phyloP scores from a whole-genome alignment of 2,329 filamentous ascomycete genomes.

The Shiraia sp. region DNA sequence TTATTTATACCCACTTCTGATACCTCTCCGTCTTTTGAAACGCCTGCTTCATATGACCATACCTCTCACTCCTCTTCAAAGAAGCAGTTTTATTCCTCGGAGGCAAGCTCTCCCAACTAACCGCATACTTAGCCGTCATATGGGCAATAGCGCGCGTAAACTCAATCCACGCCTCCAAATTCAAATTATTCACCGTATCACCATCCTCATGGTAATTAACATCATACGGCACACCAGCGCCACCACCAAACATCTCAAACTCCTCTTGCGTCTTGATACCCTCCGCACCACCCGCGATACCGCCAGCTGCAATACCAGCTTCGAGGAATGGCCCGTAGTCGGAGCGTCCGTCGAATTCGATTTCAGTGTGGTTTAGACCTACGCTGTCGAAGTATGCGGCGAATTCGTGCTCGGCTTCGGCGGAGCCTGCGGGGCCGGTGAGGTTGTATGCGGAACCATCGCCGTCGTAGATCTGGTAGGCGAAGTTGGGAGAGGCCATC shows the following conservation, averaged over 20 bases:
- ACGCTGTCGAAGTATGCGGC: conserved; percentile 34
- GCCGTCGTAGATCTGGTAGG: conserved; percentile 44
- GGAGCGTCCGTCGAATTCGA: conserved; percentile 43
- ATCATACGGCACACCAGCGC: conserved; percentile 35
- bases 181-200: conserved; percentile 42
- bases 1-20: conserved; percentile 21
- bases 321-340: conserved; percentile 46
- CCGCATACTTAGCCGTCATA: conserved; percentile 40
- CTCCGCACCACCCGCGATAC: conserved; percentile 45
- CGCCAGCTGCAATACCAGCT: conserved; percentile 40
- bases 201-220: conserved; percentile 43
- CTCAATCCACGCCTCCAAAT: conserved; percentile 49
- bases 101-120: conserved; percentile 36
- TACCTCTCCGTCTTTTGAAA: conserved; percentile 27
- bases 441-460: conserved; percentile 39
- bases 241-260: conserved; percentile 39
- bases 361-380: conserved; percentile 34
- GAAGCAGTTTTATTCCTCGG: conserved; percentile 28
- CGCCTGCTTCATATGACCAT: conserved; percentile 18
- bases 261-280: conserved; percentile 44
- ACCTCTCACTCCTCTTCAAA: conserved; percentile 23
- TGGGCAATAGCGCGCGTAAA: conserved; percentile 65
- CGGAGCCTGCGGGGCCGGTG: conserved; percentile 38
- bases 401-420: conserved; percentile 38
- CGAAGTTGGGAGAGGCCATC: conserved; percentile 45